These are phyloP conservation scores for Lepiota venenata DNA, from an alignment of 768 basidiomycete species.

Conservation along the genomic window DNA sequence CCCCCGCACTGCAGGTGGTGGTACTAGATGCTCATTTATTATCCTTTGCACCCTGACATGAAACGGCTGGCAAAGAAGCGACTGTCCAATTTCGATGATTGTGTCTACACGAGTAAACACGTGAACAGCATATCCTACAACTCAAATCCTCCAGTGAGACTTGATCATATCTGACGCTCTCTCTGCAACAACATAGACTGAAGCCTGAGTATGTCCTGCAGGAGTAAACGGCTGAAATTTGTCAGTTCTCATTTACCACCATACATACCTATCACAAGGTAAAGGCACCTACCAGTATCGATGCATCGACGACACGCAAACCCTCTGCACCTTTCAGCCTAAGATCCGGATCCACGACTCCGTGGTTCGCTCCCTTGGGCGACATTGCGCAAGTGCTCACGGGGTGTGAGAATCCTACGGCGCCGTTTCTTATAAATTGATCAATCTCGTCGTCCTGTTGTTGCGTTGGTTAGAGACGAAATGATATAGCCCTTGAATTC, in stretches of 20 bases:
- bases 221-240: slow-evolving; percentile 20
- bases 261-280: background rate
- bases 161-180: slow-evolving; percentile 29
- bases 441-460: slow-evolving; percentile 22
- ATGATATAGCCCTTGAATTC: slow-evolving; percentile 25
- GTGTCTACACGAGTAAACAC: no score
- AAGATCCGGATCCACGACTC: slow-evolving; percentile 32
- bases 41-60: no score
- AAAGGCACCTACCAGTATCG: slow-evolving; percentile 22
- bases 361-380: slow-evolving; percentile 17
- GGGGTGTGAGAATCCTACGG: slow-evolving; percentile 23
- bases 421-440: slow-evolving; percentile 15
- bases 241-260: background rate
- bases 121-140: background rate
- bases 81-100: no score
- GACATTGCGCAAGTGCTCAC: slow-evolving; percentile 27
- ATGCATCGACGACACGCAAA: slow-evolving; percentile 33
- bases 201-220: slow-evolving; percentile 24
- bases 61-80: no score
- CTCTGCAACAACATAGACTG: slow-evolving; percentile 28
- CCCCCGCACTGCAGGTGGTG: no score
- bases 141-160: slow-evolving; percentile 9
- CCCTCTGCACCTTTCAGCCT: slow-evolving; percentile 27
- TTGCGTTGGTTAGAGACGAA: slow-evolving; percentile 15
- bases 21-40: no score